phyloP scores from a whole-genome alignment of 352 stramenopile genomes.

The Paralagenidium karlingii region DNA sequence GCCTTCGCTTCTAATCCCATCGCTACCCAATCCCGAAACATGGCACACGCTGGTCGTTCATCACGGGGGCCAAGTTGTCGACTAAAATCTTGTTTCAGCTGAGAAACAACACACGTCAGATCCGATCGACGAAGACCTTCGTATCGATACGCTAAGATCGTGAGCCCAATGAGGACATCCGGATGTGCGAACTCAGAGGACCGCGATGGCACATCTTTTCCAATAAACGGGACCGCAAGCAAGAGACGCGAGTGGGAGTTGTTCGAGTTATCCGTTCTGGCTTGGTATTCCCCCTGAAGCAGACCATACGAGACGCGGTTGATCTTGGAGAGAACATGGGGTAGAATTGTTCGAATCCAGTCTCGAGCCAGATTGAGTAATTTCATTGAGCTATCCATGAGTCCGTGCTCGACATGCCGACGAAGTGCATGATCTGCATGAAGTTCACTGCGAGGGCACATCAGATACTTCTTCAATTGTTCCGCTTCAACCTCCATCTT shows the following conservation, averaged over 20 bases:
- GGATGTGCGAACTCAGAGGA: constrained; percentile 99
- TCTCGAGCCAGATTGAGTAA: constrained; percentile 97
- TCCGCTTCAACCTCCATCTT: constrained; percentile 87
- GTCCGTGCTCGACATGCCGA: constrained; percentile 51
- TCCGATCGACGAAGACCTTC: constrained; percentile 80
- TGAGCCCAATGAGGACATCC: constrained; percentile 91
- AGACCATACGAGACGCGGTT: constrained; percentile 98
- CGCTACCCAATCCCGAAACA: constrained; percentile 71
- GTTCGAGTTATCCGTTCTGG: constrained; percentile 32
- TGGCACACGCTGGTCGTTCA: constrained; percentile 54
- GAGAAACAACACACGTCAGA: constrained; percentile 75
- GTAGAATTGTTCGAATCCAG: constrained; percentile 95
- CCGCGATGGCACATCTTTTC: constrained; percentile 97
- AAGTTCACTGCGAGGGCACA: constrained; percentile 39
- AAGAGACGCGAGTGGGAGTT: constrained; percentile 95
- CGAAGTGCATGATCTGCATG: constrained; percentile 67
- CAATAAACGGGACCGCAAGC: constrained; percentile 97
- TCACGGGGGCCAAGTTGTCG: constrained; percentile 71
- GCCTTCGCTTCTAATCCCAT: no score
- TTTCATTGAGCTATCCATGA: constrained; percentile 88
- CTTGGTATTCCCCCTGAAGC: constrained; percentile 64
- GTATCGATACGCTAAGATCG: constrained; percentile 85
- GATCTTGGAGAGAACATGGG: constrained; percentile 98
- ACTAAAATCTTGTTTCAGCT: constrained; percentile 82
- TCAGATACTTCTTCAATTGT: constrained; percentile 51